Evolutionary conservation across 2,329 filamentous ascomycete species (phyloP).

Genomic region (Cucurbitaria berberidis): DNA sequence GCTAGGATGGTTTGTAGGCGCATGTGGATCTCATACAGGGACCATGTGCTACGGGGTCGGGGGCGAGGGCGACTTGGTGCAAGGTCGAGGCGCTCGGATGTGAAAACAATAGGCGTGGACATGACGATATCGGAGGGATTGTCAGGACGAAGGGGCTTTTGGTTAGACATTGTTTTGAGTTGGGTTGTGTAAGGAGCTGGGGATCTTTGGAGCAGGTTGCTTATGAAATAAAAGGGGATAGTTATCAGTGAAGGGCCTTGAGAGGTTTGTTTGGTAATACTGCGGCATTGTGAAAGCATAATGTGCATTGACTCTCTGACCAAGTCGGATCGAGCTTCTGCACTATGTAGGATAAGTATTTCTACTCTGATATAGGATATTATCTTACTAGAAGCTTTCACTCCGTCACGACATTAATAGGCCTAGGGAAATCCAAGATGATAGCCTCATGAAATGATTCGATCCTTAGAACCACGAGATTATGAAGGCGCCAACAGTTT

Average conservation of each 20-base stretch:
- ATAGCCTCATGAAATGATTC: no score
- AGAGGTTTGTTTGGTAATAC: not conserved
- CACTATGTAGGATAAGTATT: no score
- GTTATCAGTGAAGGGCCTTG: not conserved
- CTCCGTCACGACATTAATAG: no score
- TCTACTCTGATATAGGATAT: no score
- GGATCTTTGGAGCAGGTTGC: not conserved
- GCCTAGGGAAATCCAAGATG: no score
- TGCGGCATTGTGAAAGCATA: not conserved
- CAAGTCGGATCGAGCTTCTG: no score
- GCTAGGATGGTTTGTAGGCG: not conserved
- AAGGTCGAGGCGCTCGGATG: not conserved
- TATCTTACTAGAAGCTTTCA: no score
- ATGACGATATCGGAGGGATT: not conserved
- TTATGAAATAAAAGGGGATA: no score
- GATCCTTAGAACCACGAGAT: no score
- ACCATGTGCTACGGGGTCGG: not conserved
- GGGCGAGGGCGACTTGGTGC: not conserved
- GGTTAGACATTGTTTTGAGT: not conserved
- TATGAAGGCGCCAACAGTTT: no score
- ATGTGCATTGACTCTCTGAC: not conserved
- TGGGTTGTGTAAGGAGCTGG: not conserved
- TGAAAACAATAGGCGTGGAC: not conserved
- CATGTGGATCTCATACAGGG: not conserved
- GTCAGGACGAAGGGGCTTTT: not conserved